Conservation (phyloP, 192 early-diverging fungal genomes). For the Dimargaris verticillata region DNA sequence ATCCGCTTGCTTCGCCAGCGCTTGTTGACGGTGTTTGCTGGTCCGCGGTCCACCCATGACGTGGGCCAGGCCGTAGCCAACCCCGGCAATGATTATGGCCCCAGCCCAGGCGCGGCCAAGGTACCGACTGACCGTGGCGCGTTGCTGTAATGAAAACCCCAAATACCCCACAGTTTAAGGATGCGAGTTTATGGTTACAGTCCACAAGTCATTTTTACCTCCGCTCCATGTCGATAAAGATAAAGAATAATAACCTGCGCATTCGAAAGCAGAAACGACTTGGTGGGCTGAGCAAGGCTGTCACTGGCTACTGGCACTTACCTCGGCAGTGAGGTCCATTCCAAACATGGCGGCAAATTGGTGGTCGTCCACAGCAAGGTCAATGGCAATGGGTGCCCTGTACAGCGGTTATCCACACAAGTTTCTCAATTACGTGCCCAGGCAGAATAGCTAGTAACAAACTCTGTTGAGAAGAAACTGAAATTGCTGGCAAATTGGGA, state of each 20-base stretch:
- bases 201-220: too few species aligned
- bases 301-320: background rate
- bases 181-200: background rate
- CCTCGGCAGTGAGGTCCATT: background rate
- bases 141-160: background rate
- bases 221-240: too few species aligned
- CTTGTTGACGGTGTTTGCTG: background rate
- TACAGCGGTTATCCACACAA: too few species aligned
- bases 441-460: too few species aligned
- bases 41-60: background rate
- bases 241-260: too few species aligned
- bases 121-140: background rate
- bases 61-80: background rate
- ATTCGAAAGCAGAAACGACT: background rate
- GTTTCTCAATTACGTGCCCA: too few species aligned
- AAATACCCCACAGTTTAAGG: background rate
- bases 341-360: slow-evolving; percentile 5
- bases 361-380: too few species aligned
- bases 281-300: background rate
- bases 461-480: too few species aligned
- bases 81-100: background rate
- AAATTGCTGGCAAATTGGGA: too few species aligned
- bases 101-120: background rate
- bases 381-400: too few species aligned
- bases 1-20: background rate